Conservation (phyloP, 2,329 filamentous ascomycete species). For the Pseudophaeomoniella oleicola region DNA sequence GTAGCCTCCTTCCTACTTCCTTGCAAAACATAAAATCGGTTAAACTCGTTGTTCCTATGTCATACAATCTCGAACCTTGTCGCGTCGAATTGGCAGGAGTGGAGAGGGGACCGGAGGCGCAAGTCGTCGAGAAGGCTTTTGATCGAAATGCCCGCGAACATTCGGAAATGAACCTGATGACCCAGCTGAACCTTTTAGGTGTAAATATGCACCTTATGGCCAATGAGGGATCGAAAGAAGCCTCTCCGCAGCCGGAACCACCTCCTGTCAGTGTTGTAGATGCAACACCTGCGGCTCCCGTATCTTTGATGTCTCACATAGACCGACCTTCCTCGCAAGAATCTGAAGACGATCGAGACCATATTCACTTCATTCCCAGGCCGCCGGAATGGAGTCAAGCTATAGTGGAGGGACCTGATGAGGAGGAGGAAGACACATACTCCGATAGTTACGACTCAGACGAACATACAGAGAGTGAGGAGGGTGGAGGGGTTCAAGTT, state of each 20-base stretch:
- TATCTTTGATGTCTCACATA: not conserved
- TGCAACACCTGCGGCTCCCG: not conserved
- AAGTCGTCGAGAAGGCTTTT: slow-evolving; percentile 52
- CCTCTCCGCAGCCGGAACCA: slow-evolving; percentile 3
- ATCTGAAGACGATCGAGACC: slow-evolving; percentile 37
- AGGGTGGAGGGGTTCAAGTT: slow-evolving; percentile 21
- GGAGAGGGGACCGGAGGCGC: slow-evolving; percentile 41
- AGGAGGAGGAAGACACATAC: slow-evolving; percentile 20
- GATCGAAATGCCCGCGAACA: slow-evolving; percentile 41
- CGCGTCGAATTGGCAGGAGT: slow-evolving; percentile 52
- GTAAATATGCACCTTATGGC: slow-evolving; percentile 57
- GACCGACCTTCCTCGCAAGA: not conserved
- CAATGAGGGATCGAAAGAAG: slow-evolving; percentile 31
- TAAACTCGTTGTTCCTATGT: slow-evolving; percentile 52
- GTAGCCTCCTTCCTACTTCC: slow-evolving; percentile 42
- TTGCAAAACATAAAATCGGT: slow-evolving; percentile 49
- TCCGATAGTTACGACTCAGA: slow-evolving; percentile 31
- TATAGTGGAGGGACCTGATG: slow-evolving; percentile 6
- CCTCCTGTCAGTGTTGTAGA: too few relatives aligned
- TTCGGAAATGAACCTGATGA: slow-evolving; percentile 50
- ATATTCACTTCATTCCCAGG: slow-evolving; percentile 57
- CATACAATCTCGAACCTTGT: slow-evolving; percentile 58
- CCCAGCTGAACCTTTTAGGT: slow-evolving; percentile 59
- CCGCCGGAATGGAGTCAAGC: slow-evolving; percentile 58
- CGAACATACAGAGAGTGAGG: slow-evolving; percentile 23